Evolutionary conservation across 495 filamentous ascomycete genomes (phyloP).

Genomic region (Bacidia gigantensis): DNA sequence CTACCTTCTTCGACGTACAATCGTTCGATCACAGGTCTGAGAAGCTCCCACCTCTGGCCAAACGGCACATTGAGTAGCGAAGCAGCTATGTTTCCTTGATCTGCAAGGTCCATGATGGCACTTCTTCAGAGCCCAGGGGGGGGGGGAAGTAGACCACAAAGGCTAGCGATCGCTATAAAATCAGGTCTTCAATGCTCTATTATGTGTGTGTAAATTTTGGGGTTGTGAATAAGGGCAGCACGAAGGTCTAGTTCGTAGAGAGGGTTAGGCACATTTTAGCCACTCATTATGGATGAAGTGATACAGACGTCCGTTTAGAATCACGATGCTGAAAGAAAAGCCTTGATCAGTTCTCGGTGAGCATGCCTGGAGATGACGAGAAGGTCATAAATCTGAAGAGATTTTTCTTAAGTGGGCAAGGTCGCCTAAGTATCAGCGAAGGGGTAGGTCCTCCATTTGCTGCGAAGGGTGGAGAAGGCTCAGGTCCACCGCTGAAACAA

Average conservation of each 20-base stretch:
- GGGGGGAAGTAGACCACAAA: neutral
- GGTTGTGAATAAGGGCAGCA: neutral
- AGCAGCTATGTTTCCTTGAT: neutral
- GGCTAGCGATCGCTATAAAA: neutral
- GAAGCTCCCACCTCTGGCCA: constrained; percentile 25
- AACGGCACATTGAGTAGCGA: constrained; percentile 20
- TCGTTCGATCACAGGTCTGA: constrained; percentile 24
- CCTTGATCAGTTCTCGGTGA: too few species aligned
- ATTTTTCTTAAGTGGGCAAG: too few species aligned
- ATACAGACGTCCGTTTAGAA: too few species aligned
- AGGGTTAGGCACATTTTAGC: too few species aligned
- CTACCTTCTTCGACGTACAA: constrained; percentile 22
- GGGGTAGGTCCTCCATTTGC: too few species aligned
- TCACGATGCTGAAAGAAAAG: too few species aligned
- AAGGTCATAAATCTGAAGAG: too few species aligned
- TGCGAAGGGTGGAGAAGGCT: too few species aligned
- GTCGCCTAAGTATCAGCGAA: too few species aligned
- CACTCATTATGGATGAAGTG: too few species aligned
- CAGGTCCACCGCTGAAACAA: too few species aligned
- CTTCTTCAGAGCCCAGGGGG: neutral
- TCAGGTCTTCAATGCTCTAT: neutral
- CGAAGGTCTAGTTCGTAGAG: neutral
- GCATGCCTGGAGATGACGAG: too few species aligned
- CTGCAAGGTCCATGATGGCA: constrained; percentile 3
- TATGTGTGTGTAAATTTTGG: neutral